Percentiles rank a stretch among this genome's conserved stretches.
Conservation (phyloP, 2,329 filamentous ascomycete species). For the Stachybotrys echinatus region DNA sequence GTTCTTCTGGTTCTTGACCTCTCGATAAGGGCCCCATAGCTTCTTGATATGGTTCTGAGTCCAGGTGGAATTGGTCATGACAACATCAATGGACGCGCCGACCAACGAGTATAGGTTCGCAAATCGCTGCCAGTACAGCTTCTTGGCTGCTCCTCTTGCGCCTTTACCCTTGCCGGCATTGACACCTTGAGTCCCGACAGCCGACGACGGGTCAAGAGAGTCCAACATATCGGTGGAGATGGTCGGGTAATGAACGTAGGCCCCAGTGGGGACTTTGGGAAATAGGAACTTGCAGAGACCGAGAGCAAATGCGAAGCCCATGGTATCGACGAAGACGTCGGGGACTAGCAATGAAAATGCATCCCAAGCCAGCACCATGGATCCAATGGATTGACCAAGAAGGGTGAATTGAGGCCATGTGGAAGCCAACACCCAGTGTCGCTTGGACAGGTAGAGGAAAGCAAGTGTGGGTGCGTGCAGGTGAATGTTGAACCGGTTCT, state of each 20-base stretch:
- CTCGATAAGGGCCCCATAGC: constrained; percentile 66
- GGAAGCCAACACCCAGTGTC: constrained; percentile 78
- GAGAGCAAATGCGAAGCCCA: constrained; percentile 93
- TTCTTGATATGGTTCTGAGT: constrained; percentile 77
- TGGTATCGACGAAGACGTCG: constrained; percentile 93
- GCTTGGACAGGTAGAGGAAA: constrained; percentile 86
- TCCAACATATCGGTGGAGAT: constrained; percentile 97
- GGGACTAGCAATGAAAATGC: constrained; percentile 88
- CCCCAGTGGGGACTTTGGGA: constrained; percentile 71
- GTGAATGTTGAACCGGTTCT: constrained; percentile 88
- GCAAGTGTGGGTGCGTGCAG: constrained; percentile 77
- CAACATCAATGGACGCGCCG: constrained; percentile 79
- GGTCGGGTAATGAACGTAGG: constrained; percentile 98
- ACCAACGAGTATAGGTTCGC: constrained; percentile 77
- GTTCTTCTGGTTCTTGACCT: constrained; percentile 35
- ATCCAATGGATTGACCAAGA: constrained; percentile 88
- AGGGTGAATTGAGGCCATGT: constrained; percentile 92
- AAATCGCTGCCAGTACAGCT: constrained; percentile 81
- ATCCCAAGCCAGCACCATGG: constrained; percentile 81
- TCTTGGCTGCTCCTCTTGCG: constrained; percentile 65
- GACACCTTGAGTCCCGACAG: constrained; percentile 61
- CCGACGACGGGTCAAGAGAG: constrained; percentile 62
- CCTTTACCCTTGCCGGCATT: constrained; percentile 81
- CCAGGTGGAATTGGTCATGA: constrained; percentile 98
- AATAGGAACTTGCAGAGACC: constrained; percentile 81